Base-by-base conservation (phyloP, 257 asterid genomes). In the Solanum gandarillasii region DNA sequence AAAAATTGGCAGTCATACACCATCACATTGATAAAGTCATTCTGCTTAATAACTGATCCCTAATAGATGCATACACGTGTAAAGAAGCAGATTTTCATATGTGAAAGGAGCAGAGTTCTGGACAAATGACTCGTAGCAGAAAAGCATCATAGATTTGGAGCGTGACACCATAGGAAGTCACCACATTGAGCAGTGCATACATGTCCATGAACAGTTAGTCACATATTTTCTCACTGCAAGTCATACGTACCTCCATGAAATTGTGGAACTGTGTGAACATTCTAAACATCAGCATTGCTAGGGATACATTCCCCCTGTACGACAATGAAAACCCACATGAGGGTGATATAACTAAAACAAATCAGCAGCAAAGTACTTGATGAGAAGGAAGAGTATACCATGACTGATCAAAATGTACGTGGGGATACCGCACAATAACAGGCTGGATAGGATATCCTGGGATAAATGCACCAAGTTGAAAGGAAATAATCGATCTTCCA, bases 181-280 rank as follows among this genome's bases (percentile, higher is more conserved):
- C 46, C 60, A 31, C 38, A 7, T 10, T 7, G 43, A 82, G 36
- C 27, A 75, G 62, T 11, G 32, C 70, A 82, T 48, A 31, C 43
- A 82, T 12, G 29, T 48, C 86, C 12, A 82, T 82, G 70, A 82
- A 48, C 27, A 81, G 11, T 46, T 81, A 43, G 18, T 81, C 86
- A 48, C 31, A 29, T 82, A 29, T 48, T 48, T 48, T 48, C 41
- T 29, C 18, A 48, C 43, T 48, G 43, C 7, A 3, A 82, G 86
- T 48, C 43, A 10, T 83, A 14, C 83, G 39, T 91, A 97, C 99
- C 98, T 97, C 99, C 98, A 96, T 96, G 93, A 96, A 97, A 92
- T 97, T 97, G 91, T 97, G 99, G 88, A 97, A 97, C 91, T 97
- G 99, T 1, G 95, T 92, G 88, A 97, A 96, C 99, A 97, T 97